Evolutionary conservation across 2,329 filamentous ascomycete species (phyloP).

Genomic region (Colletotrichum simmondsii): DNA sequence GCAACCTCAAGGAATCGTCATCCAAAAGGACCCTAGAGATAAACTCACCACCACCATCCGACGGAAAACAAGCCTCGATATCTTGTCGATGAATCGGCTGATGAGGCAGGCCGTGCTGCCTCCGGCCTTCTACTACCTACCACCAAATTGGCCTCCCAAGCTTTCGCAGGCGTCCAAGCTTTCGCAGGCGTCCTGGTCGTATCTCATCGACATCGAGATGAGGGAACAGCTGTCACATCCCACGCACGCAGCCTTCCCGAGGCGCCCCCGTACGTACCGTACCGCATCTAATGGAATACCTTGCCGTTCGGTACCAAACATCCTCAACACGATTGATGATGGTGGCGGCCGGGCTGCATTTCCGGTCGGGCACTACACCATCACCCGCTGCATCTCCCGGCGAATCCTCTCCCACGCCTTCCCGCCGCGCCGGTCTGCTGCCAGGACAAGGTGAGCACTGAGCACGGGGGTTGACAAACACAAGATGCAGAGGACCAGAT

Average conservation of each 20-base stretch:
- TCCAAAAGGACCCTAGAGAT: not conserved
- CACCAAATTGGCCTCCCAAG: not conserved
- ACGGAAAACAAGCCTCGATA: not conserved
- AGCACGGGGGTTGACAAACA: not conserved
- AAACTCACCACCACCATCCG: not conserved
- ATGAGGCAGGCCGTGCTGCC: not conserved
- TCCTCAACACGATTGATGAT: not conserved
- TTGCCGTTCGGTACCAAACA: not conserved
- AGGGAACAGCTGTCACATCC: not conserved
- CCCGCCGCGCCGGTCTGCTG: constrained; percentile 23
- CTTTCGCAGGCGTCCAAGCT: not conserved
- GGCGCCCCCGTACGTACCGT: not conserved
- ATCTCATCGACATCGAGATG: constrained; percentile 29
- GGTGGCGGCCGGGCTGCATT: not conserved
- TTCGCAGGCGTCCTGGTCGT: too few species aligned
- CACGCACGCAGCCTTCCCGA: not conserved
- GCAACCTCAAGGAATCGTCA: constrained; percentile 7
- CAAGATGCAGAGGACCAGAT: not conserved
- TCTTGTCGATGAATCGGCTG: constrained; percentile 1
- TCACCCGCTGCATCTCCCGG: constrained; percentile 19
- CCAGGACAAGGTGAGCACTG: not conserved
- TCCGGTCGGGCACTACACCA: constrained; percentile 14
- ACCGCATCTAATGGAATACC: not conserved
- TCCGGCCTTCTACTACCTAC: not conserved
- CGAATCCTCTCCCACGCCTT: constrained; percentile 20